Conservation (phyloP, 139 green algal species). For the Mychonastes homosphaera region DNA sequence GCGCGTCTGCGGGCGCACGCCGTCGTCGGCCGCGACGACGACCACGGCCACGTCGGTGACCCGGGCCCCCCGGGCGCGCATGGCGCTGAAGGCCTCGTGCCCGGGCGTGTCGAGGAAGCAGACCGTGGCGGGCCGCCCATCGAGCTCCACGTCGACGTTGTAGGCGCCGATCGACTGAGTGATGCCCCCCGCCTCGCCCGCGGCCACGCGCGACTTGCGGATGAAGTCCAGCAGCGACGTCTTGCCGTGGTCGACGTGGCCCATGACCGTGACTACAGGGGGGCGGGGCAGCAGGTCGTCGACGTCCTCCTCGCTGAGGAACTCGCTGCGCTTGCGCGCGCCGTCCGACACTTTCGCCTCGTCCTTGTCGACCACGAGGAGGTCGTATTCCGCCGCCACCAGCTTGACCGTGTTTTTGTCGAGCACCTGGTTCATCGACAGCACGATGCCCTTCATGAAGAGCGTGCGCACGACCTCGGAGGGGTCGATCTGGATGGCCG, state of each 20-base stretch:
- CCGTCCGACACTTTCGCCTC: slow-evolving; percentile 16
- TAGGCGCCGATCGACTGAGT: slow-evolving; percentile 96
- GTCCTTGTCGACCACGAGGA: slow-evolving; percentile 47
- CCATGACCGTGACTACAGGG: slow-evolving; percentile 97
- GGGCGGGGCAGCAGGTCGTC: slow-evolving; percentile 48
- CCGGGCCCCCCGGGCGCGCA: slow-evolving; percentile 66
- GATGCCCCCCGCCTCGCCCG: slow-evolving; percentile 95
- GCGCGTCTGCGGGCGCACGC: slow-evolving; percentile 87
- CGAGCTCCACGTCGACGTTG: slow-evolving; percentile 58
- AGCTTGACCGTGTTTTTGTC: slow-evolving; percentile 59
- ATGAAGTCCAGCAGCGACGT: slow-evolving; percentile 86
- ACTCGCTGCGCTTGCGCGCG: slow-evolving; percentile 45
- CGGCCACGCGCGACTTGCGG: slow-evolving; percentile 70
- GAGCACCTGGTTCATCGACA: slow-evolving; percentile 75
- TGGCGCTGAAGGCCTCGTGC: slow-evolving; percentile 94
- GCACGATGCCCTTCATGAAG: slow-evolving; percentile 95
- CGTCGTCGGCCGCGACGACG: slow-evolving; percentile 95
- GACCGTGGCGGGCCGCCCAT: slow-evolving; percentile 49
- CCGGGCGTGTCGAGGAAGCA: slow-evolving; percentile 97
- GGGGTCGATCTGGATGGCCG: slow-evolving; percentile 45
- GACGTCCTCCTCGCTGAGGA: slow-evolving; percentile 68
- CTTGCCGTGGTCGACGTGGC: slow-evolving; percentile 97
- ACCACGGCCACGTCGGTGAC: slow-evolving; percentile 97
- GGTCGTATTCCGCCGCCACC: slow-evolving; percentile 61
- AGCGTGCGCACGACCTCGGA: slow-evolving; percentile 81